phyloP scores from a whole-genome alignment of 208 protist genomes.

The Acanthamoeba lenticulata region DNA sequence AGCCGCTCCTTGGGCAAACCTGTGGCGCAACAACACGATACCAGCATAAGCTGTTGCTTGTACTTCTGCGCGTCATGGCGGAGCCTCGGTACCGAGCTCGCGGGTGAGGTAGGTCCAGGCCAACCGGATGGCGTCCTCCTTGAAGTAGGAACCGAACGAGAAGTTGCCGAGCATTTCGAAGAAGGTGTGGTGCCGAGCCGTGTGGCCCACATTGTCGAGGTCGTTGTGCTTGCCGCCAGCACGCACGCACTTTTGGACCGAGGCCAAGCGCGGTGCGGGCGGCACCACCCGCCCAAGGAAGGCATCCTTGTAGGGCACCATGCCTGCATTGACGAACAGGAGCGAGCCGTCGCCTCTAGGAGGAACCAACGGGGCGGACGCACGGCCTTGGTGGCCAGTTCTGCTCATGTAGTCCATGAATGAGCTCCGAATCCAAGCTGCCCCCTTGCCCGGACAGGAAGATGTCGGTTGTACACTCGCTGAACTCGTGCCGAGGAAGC shows the following conservation, averaged over 20 bases:
- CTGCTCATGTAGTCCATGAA: conserved; percentile 23
- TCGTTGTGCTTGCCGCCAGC: conserved; percentile 85
- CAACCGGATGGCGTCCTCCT: conserved; percentile 77
- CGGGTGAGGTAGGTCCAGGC: conserved; percentile 82
- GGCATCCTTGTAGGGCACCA: conserved; percentile 74
- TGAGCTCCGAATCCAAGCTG: neutral
- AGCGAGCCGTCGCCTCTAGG: conserved; percentile 10
- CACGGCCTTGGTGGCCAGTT: neutral
- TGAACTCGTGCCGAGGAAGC: neutral
- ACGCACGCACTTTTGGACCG: conserved; percentile 73
- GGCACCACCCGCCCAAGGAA: neutral
- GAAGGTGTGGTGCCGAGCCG: conserved; percentile 83
- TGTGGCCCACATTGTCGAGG: conserved; percentile 83
- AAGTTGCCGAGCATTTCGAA: conserved; percentile 88
- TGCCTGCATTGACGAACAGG: conserved; percentile 71
- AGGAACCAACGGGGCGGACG: neutral
- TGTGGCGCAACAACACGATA: neutral
- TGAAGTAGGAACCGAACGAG: conserved; percentile 80
- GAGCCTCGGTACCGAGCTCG: neutral
- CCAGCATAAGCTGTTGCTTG: neutral
- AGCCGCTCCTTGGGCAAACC: conserved; percentile 54
- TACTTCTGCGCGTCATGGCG: neutral
- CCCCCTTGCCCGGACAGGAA: neutral
- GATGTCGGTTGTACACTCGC: neutral
- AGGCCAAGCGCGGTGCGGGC: neutral